phyloP scores from a whole-genome alignment of 1,284 basidiomycete genomes.

The Apiotrichum akiyoshidainum region DNA sequence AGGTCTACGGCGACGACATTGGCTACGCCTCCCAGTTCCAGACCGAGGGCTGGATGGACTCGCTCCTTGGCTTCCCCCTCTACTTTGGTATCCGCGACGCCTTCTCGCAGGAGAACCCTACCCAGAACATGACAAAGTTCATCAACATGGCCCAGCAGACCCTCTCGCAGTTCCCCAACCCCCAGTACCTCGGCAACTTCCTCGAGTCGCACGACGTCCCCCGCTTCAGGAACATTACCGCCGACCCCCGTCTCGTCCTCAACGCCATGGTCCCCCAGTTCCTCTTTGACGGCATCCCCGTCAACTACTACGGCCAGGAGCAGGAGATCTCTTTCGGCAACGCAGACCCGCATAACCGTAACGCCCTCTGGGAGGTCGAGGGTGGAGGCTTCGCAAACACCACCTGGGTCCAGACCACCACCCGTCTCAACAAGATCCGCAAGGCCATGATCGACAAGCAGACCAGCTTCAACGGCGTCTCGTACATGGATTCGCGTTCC shows the following conservation, averaged over 20 bases:
- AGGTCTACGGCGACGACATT: conserved; percentile 64
- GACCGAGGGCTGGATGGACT: conserved; percentile 44
- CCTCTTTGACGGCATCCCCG: conserved; percentile 68
- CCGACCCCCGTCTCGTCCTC: conserved; percentile 46
- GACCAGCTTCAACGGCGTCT: conserved; percentile 43
- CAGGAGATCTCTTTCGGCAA: conserved; percentile 60
- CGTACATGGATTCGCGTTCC: conserved; percentile 60
- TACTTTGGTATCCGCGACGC: conserved; percentile 63
- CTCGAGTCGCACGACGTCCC: conserved; percentile 79
- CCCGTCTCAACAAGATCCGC: conserved; percentile 67
- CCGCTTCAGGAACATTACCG: conserved; percentile 63
- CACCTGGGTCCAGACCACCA: conserved; percentile 62
- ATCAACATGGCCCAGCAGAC: conserved; percentile 58
- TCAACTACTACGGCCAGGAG: conserved; percentile 70
- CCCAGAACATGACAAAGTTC: conserved; percentile 61
- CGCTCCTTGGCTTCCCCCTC: conserved; percentile 59
- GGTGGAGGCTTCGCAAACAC: conserved; percentile 50
- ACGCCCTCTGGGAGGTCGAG: conserved; percentile 65
- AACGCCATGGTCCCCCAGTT: conserved; percentile 67
- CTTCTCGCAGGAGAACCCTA: conserved; percentile 56
- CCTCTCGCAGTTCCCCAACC: conserved; percentile 56
- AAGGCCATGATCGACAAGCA: conserved; percentile 61
- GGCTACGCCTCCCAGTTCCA: conserved; percentile 42
- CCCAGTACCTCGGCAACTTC: conserved; percentile 67
- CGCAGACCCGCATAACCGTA: conserved; percentile 68